Base-by-base conservation (phyloP, 2,329 filamentous ascomycete genomes). In the Emmonsiellopsis sp. region DNA sequence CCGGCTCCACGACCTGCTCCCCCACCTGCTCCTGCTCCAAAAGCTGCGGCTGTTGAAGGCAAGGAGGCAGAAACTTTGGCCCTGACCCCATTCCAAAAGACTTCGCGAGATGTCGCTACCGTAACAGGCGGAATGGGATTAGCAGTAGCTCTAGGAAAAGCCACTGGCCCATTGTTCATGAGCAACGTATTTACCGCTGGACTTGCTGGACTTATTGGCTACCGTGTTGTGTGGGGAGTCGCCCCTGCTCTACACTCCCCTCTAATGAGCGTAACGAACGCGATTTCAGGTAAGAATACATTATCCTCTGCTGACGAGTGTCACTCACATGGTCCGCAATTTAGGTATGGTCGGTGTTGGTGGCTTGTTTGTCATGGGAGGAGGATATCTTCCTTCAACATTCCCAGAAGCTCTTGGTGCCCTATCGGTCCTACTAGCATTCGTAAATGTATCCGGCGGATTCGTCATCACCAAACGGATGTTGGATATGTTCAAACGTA, bases 391-490 rank as follows among this genome's bases (percentile, higher is more conserved):
- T 0, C 88, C 88, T 0, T 82, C 84, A 61, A 94, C 88, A 0
- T 76, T 94, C 5, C 89, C 89, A 0, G 88, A 95, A 65, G 70
- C 74, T 2, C 81, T 95, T 37, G 90, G 89, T 52, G 87, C 89
- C 2, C 70, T 83, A 1, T 94, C 88, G 1, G 90, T 95, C 1
- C 74, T 93, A 5, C 73, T 95, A 17, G 89, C 89, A 0, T 95
- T 93, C 65, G 87, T 94, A 57, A 95, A 95, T 59, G 84, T 95
- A 2, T 85, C 87, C 0, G 90, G 90, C 54, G 90, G 90, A 0
- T 95, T 95, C 56, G 86, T 94, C 43, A 88, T 95, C 55, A 94
- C 89, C 2, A 94, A 94, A 72, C 80, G 90, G 57, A 95, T 95
- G 90, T 76, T 95, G 43, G 89, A 95, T 67, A 92, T 92, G 87